phyloP scores from a whole-genome alignment of 148 eudicot species.

The Camellia japonica region DNA sequence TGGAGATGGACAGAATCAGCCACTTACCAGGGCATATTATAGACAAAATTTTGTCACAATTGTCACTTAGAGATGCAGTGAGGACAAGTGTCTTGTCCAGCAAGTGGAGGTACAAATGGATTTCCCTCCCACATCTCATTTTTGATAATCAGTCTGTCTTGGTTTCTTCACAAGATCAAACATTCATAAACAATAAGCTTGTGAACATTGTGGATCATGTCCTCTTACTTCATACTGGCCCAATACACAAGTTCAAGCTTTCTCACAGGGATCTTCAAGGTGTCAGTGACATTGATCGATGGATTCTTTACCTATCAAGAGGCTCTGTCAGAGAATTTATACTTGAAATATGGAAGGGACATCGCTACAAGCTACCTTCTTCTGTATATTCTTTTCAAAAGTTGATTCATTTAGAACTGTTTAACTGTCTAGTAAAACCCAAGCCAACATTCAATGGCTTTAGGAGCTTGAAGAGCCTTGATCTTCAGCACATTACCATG shows the following conservation, averaged over 20 bases:
- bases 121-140: slow-evolving; percentile 58
- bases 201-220: slow-evolving; percentile 70
- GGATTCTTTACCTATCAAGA: slow-evolving; percentile 76
- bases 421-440: slow-evolving; percentile 64
- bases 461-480: slow-evolving; percentile 68
- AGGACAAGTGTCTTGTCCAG: slow-evolving; percentile 65
- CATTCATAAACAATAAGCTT: slow-evolving; percentile 48
- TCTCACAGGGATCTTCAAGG: slow-evolving; percentile 83
- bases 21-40: slow-evolving; percentile 65
- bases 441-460: slow-evolving; percentile 54
- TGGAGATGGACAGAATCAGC: slow-evolving; percentile 61
- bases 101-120: slow-evolving; percentile 87
- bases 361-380: slow-evolving; percentile 77
- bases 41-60: slow-evolving; percentile 57
- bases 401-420: slow-evolving; percentile 68
- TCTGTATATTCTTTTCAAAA: slow-evolving; percentile 52
- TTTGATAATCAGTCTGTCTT: slow-evolving; percentile 64
- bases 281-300: slow-evolving; percentile 70
- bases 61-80: slow-evolving; percentile 71
- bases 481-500: slow-evolving; percentile 86
- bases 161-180: slow-evolving; percentile 55
- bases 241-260: slow-evolving; percentile 73
- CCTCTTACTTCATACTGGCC: slow-evolving; percentile 64
- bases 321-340: slow-evolving; percentile 57
- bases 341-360: slow-evolving; percentile 92